Evolutionary conservation across 768 basidiomycete species (phyloP), one percentile per base, ranked within the genome.

Genomic region (Pulveroboletus ravenelii): DNA sequence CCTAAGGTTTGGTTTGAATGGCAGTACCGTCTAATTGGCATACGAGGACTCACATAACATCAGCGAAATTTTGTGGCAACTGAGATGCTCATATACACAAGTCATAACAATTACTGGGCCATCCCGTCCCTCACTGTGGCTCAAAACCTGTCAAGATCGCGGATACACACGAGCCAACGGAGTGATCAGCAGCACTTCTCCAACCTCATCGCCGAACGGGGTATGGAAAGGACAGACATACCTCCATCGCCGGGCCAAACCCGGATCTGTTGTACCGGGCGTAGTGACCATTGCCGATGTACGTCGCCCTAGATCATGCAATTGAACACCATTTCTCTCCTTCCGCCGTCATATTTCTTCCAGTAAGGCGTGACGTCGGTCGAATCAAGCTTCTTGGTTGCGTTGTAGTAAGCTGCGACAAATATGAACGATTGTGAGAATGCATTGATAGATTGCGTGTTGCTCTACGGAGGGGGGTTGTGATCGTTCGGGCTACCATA

Each of bases 351-450:
- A 27, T 62, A 52, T 25, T 41, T 9, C 7, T 42, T 18, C 60
- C 60, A 62, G 10, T 35, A 0, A 0, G 60, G 60, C 10, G 58
- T 57, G 45, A 63, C 53, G 25, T 58, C 52, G 4, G 13, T 41
- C 6, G 51, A 47, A 18, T 62, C 55, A 3, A 57, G 46, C 25
- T 53, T 62, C 1, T 2, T 14, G 45, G 67, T 64, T 38, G 60
- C 54, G 45, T 70, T 59, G 27, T 60, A 35, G 44, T 50, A 50
- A 41, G 43, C 61, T 9, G 47, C 57, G 20, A 63, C 32, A 3
- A 64, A 57, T 40, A 66, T 53, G 49, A 70, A 68, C 1, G 58
- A 54, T 20, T 64, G 48, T 1, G 54, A 50, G 44, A 70, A 71
- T 0, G 67, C 60, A 0, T 55, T 53, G 38, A 61, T 52, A 57